Percentiles rank a stretch among this genome's conserved stretches.
These are phyloP conservation scores for Cavenderia fasciculata DNA, from an alignment of 78 protist species.

Conservation along the genomic window DNA sequence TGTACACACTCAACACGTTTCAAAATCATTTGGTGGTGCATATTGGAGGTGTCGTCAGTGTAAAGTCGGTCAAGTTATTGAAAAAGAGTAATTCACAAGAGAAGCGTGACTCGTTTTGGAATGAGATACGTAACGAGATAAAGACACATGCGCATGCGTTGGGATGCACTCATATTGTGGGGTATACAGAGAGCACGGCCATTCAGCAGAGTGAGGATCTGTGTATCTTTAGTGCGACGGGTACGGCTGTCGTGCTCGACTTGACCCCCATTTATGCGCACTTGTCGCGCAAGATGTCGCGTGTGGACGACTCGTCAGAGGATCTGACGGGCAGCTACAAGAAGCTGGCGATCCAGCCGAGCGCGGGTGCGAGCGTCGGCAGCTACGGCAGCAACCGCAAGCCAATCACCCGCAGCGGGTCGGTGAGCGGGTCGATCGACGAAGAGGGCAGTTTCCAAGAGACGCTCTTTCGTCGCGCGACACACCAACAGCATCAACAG, in stretches of 20 bases:
- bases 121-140: conserved; percentile 92
- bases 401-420: conserved; percentile 28
- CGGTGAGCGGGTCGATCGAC: conserved; percentile 48
- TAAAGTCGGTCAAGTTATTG: conserved; percentile 61
- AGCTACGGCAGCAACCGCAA: neutral
- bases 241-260: conserved; percentile 81
- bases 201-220: conserved; percentile 78
- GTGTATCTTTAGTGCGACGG: conserved; percentile 80
- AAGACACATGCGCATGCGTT: conserved; percentile 83
- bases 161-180: conserved; percentile 88
- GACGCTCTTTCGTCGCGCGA: neutral
- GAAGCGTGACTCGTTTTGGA: conserved; percentile 91
- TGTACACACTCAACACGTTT: conserved; percentile 65
- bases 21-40: conserved; percentile 30
- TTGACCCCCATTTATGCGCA: neutral
- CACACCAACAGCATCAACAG: neutral
- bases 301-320: conserved; percentile 22
- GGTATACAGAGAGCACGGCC: conserved; percentile 86
- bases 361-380: neutral
- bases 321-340: conserved; percentile 31
- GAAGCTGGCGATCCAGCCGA: neutral
- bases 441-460: conserved; percentile 3
- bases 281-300: neutral
- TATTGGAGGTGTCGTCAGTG: conserved; percentile 76
- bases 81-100: conserved; percentile 72